Base-by-base conservation (phyloP, 1,284 basidiomycete genomes). In the Ganoderma leucocontextum region DNA sequence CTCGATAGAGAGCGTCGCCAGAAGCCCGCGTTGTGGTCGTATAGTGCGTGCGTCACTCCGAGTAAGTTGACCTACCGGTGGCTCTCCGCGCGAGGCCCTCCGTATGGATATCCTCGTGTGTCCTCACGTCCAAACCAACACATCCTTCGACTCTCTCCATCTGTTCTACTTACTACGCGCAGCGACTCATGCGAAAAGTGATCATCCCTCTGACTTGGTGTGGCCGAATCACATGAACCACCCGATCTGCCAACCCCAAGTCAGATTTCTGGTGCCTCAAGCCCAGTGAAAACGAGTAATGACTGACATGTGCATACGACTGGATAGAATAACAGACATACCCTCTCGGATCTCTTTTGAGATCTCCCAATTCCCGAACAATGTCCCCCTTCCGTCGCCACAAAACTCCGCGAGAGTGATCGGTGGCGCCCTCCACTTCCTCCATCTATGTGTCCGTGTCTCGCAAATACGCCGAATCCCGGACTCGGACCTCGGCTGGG, bases 401-500 rank as follows among this genome's bases (percentile, higher is more conserved):
- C 86, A 84, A 72, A 91, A 86, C 1, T 87, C 87, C 35, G 93
- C 91, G 15, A 85, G 84, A 74, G 82, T 91, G n/a, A 75, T 92
- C 42, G 93, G 91, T 35, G 87, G 86, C 13, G 68, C 79, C 39
- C 81, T 92, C 78, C 92, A 95, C 74, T 80, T 89, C 55, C 65
- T 91, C 7, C 90, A 94, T 76, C 84, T 93, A 62, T 87, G 83
- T 74, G 82, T 91, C 42, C 85, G 92, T 69, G 80, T 92, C 42
- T 84, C 85, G 67, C 86, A 90, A 71, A 80, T 88, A 63, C 84
- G 86, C 35, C 80, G 82, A 35, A 81, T 88, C 1, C 85, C 85
- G 2, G 89, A 91, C 68, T 87, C 90, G 8, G 91, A 93, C 70
- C 74, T 89, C 33, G 89, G 88, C 7, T 94, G 92, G 91, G 91